Evolutionary conservation across 257 asterid genomes (phyloP).

Genomic region (Lavandula angustifolia): DNA sequence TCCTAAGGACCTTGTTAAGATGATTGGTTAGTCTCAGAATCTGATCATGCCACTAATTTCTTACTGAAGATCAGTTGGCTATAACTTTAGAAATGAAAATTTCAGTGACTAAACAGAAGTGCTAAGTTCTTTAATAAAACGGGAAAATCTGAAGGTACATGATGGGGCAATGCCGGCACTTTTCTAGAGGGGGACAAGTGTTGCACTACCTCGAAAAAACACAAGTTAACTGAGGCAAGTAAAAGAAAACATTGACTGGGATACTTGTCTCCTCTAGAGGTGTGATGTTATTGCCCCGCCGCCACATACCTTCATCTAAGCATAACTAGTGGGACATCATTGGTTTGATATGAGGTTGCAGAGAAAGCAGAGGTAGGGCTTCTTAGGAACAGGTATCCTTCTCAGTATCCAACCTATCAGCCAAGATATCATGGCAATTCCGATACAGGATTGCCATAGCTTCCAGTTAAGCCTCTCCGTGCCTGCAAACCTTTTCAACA

Average conservation of each 20-base stretch:
- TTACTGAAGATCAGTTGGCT: background rate
- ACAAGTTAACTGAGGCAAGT: too few relatives aligned
- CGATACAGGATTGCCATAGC: slow-evolving; percentile 28
- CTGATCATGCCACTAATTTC: background rate
- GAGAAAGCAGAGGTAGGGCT: slow-evolving; percentile 4
- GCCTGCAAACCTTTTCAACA: slow-evolving; percentile 13
- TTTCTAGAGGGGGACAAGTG: too few relatives aligned
- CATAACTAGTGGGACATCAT: background rate
- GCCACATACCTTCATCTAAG: background rate
- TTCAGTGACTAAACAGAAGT: background rate
- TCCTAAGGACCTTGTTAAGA: background rate
- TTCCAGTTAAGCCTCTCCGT: slow-evolving; percentile 24
- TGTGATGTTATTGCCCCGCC: too few relatives aligned
- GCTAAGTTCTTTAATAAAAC: background rate
- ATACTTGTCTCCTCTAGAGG: too few relatives aligned
- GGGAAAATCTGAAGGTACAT: too few relatives aligned
- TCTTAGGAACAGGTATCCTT: slow-evolving; percentile 12
- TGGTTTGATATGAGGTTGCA: background rate
- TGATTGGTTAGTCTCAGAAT: background rate
- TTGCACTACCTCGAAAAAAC: too few relatives aligned
- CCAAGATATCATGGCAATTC: slow-evolving; percentile 21
- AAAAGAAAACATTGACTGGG: too few relatives aligned
- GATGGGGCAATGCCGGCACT: too few relatives aligned
- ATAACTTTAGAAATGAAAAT: background rate
- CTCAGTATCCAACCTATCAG: slow-evolving; percentile 22